Base-by-base conservation (phyloP, 176 grass and related monocot genomes). In the Elaeis guineensis region DNA sequence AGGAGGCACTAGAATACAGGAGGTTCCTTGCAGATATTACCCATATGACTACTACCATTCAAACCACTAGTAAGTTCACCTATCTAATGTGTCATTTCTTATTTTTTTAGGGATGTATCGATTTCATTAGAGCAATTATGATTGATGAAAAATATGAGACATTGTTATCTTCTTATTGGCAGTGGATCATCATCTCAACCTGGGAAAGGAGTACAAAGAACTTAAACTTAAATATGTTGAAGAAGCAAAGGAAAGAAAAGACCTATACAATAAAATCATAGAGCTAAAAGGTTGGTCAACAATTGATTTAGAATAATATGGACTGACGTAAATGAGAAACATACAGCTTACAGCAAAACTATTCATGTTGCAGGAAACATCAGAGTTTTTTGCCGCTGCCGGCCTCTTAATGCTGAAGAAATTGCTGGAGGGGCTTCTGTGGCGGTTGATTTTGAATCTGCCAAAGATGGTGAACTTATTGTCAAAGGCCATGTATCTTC, bases 261-360 rank as follows among this genome's bases (percentile, higher is more conserved):
- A 89, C 69, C 77, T 97, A 28, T 91, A 97, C 59, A 97, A 97
- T 63, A 88, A 82, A 71, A 64, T 97, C 72, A 80, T 97, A 70
- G 93, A 97, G 55, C 2, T 85, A 29, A 91, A 91, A 70, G 93
- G 93, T 97, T 44, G 16, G 29, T 7, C 63, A 21, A n/a, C n/a
- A 18, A 62, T 73, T 49, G 61, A 23, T 59, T 59, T 9, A n/a
- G 65, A 3, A 5, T 9, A 69, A 39, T 69, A 52, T 18, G 22
- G 20, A 75, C 0, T 17, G 14, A 15, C 9, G 29, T 29, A 61
- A 23, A 5, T 75, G 61, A 21, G 35, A 16, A 16, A 23, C 56
- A 11, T 44, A 67, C 49, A 14, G 66, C 19, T 63, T 77, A 59
- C 4, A 21, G 0, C 17, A 16, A 19, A 24, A 55, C 74, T 3